Evolutionary conservation across 805 yeast genomes (phyloP).

Genomic region (Yarrowia sp.): DNA sequence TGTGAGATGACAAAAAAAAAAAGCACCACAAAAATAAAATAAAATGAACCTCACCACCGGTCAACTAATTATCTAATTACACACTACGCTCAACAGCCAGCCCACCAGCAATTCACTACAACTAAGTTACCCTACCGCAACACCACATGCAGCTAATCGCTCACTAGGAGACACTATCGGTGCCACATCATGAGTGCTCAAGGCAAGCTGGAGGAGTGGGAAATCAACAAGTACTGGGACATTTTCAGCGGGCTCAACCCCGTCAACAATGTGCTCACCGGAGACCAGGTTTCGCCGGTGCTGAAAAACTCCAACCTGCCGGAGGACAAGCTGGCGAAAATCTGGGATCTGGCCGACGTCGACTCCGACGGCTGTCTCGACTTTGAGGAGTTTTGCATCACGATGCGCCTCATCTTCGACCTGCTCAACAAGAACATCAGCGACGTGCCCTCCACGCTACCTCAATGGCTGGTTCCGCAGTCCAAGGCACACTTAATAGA

Average conservation of each 20-base stretch:
- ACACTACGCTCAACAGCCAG: too few species aligned
- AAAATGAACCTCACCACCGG: too few species aligned
- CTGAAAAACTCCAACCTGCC: slow-evolving; percentile 83
- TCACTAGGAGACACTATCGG: slow-evolving; percentile 22
- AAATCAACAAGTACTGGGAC: slow-evolving; percentile 96
- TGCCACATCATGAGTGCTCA: slow-evolving; percentile 26
- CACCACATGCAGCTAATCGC: slow-evolving; percentile 19
- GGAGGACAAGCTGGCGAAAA: slow-evolving; percentile 70
- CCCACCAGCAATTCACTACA: background rate
- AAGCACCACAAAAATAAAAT: too few species aligned
- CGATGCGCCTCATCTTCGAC: slow-evolving; percentile 94
- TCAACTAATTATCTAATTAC: too few species aligned
- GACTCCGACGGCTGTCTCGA: slow-evolving; percentile 90
- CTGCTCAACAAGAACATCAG: slow-evolving; percentile 69
- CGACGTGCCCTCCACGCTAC: slow-evolving; percentile 68
- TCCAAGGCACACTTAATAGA: slow-evolving; percentile 80
- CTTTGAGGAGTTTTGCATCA: slow-evolving; percentile 96
- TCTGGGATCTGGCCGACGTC: slow-evolving; percentile 87
- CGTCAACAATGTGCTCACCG: slow-evolving; percentile 69
- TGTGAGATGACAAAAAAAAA: too few species aligned
- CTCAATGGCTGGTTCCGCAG: slow-evolving; percentile 91
- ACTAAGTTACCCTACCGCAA: slow-evolving; percentile 15
- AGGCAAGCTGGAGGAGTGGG: slow-evolving; percentile 78
- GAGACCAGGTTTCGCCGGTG: slow-evolving; percentile 81
- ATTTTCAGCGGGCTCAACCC: slow-evolving; percentile 90